These are phyloP conservation scores for Haplosporangium gracile DNA, from an alignment of 192 early-diverging fungal genomes.

Conservation along the genomic window DNA sequence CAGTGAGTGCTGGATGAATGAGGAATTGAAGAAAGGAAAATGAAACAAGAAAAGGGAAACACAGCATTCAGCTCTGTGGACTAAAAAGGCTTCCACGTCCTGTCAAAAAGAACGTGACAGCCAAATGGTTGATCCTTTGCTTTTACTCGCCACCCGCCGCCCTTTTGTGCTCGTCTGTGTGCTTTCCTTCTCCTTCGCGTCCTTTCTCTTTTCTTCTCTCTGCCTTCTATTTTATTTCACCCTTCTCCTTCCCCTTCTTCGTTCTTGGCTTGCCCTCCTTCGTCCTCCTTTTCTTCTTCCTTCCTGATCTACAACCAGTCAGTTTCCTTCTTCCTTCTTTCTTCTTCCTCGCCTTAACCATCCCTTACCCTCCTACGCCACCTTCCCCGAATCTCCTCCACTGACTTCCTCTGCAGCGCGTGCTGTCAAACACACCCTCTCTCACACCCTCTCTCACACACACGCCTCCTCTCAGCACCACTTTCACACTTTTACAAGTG, in stretches of 20 bases:
- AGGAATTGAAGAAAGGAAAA: no score
- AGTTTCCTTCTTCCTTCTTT: neutral
- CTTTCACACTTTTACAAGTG: neutral
- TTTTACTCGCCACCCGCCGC: neutral
- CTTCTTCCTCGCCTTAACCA: neutral
- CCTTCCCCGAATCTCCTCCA: neutral
- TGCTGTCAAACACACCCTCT: neutral
- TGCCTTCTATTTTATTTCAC: neutral
- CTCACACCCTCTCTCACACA: neutral
- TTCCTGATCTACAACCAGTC: neutral
- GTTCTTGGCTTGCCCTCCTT: neutral
- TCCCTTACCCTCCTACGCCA: neutral
- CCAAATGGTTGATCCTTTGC: neutral
- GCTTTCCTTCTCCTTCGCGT: neutral
- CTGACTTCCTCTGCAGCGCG: neutral
- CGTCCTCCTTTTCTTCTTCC: neutral
- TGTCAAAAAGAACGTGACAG: neutral
- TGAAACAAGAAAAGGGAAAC: no score
- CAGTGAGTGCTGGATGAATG: neutral
- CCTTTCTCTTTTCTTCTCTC: neutral
- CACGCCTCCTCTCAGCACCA: neutral
- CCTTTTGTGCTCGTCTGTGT: neutral
- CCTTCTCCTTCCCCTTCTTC: neutral
- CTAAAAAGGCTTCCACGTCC: no score
- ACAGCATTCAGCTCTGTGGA: no score